Base-by-base conservation (phyloP, 306 rosid genomes). In the Calophaca sinica region DNA sequence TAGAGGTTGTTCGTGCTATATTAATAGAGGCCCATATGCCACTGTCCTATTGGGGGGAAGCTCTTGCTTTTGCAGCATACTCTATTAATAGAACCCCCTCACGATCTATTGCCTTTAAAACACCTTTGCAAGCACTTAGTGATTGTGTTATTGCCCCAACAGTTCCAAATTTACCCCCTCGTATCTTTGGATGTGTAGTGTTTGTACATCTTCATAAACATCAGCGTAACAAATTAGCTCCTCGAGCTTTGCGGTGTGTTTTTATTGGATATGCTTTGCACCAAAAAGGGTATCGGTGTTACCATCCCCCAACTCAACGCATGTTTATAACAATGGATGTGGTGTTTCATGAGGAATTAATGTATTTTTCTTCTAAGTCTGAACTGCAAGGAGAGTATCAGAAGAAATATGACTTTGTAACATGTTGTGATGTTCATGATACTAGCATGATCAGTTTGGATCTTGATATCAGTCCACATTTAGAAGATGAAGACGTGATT, bases 91-190 rank as follows among this genome's bases (percentile, higher is more conserved):
- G 14, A 7, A 8, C 3, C 0, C 60, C 26, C 4, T 63, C 64
- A 6, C 0, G 11, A 5, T 50, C 55, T 6, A 36, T 20, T 50
- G 33, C 54, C 20, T 63, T 36, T 51, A 6, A 15, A 38, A 75
- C 64, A 39, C 31, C 72, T 0, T 3, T 71, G 11, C 9, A 54
- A 20, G 39, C 76, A 8, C 65, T 71, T 11, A n/a, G 1, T 9
- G 53, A 54, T 9, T 26, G 1, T 12, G 5, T 68, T 2, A 3
- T 68, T 48, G 45, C 60, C 9, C 44, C 44, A 4, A 2, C 44
- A 39, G 55, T 50, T 50, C 26, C 55, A 50, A 50, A 72, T 55
- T 39, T 72, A 5, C 67, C 52, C 9, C 64, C 65, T 57, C 9
- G 12, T 26, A 15, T 54, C 6, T 54, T 54, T 54, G 35, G 61